Conservation (phyloP, 2,329 filamentous ascomycete genomes). For the Didymosphaeria variabile region DNA sequence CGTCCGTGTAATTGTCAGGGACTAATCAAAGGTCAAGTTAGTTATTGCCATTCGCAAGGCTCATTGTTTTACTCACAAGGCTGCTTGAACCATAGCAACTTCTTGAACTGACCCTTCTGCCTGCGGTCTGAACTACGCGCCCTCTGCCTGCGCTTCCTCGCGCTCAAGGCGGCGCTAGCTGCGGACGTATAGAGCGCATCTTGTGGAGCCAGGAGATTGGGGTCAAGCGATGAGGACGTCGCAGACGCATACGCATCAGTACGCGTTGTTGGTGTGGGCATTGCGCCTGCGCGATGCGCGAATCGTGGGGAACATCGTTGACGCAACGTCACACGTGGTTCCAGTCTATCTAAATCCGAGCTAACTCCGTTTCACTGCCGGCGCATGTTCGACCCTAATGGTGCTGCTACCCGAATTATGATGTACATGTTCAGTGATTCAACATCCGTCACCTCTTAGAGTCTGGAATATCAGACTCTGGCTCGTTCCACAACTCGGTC, state of each 20-base stretch:
- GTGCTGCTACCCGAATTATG: too few relatives aligned
- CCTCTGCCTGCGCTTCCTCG: slow-evolving; percentile 59
- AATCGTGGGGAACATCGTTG: not conserved
- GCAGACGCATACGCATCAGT: slow-evolving; percentile 13
- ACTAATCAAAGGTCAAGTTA: slow-evolving; percentile 59
- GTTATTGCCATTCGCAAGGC: too few relatives aligned
- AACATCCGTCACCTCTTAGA: too few relatives aligned
- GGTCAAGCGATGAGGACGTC: slow-evolving; percentile 26
- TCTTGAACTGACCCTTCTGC: slow-evolving; percentile 85
- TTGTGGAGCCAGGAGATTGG: slow-evolving; percentile 75
- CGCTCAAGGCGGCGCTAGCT: slow-evolving; percentile 26
- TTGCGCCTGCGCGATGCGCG: slow-evolving; percentile 16
- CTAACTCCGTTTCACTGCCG: slow-evolving; percentile 6
- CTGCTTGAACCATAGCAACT: slow-evolving; percentile 97
- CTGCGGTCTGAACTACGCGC: slow-evolving; percentile 72
- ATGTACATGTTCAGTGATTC: too few relatives aligned
- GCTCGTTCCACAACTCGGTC: too few relatives aligned
- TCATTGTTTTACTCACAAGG: slow-evolving; percentile 68
- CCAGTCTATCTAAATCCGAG: slow-evolving; percentile 2
- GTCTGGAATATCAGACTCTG: too few relatives aligned
- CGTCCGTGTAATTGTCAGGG: slow-evolving; percentile 99
- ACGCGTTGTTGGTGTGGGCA: slow-evolving; percentile 24
- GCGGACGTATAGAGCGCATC: slow-evolving; percentile 79
- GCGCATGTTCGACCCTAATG: not conserved
- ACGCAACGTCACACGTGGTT: not conserved